Base-by-base conservation (phyloP, 2,329 filamentous ascomycete genomes). In the Pyricularia pennisetigena region DNA sequence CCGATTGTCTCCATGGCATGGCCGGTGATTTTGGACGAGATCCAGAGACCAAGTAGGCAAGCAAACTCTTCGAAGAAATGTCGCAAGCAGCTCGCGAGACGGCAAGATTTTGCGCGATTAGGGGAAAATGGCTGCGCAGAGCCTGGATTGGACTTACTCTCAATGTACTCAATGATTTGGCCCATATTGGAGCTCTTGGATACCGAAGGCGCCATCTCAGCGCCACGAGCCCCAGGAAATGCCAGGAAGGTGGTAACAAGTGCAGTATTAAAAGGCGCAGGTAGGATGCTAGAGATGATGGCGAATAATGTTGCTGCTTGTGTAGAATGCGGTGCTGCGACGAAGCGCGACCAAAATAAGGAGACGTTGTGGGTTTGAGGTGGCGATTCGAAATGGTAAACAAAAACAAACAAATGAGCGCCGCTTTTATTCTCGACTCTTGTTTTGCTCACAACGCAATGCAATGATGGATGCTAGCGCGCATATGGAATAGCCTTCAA, bases 81-180 rank as follows among this genome's bases (percentile, higher is more conserved):
- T 62, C 26, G 59, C 23, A 62, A 9, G 10, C 59, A 26, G 26
- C 4, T 24, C 9, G 23, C 1, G 12, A 23, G 9, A 62, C 16
- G 59, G 41, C 2, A 6, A 6, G 57, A 14, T 28, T 23, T 20
- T 8, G 9, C 59, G 59, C 24, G 57, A n/a, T 24, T 14, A 5
- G 54, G 54, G 57, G 12, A 26, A 1, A 26, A 61, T 14, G 9
- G 57, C 9, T 12, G 57, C 57, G 57, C 57, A 10, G 57, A 26
- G 9, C n/a, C 24, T 61, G 57, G 57, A 14, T 63, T 70, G 69
- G 68, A 82, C 87, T 75, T 84, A 97, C 93, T 92, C 83, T 93
- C 91, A 75, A 97, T 97, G 80, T 97, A 97, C 83, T 97, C 94
- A 77, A 97, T 94, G 74, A 97, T 88, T 82, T 97, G 92, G 71